Percentiles rank a stretch among this genome's conserved stretches.
Conservation (phyloP, 257 asterid genomes). For the Solanum commersonii region DNA sequence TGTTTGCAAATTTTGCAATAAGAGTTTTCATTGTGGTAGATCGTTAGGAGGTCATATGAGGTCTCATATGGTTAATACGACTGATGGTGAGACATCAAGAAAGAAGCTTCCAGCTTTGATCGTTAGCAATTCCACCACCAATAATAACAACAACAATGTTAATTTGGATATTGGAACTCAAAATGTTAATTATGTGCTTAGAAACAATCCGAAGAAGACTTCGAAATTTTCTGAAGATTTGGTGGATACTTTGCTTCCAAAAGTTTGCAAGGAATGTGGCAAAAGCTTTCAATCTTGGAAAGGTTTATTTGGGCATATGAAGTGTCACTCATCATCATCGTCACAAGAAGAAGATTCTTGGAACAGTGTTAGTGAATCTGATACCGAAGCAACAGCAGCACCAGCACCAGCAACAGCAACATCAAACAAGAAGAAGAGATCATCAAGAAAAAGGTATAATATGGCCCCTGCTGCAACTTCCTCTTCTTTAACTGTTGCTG, state of each 20-base stretch:
- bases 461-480: slow-evolving; percentile 23
- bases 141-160: not conserved
- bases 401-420: slow-evolving; percentile 18
- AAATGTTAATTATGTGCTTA: not conserved
- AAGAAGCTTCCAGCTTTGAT: not conserved
- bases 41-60: slow-evolving; percentile 74
- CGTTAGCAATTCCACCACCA: not conserved
- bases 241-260: slow-evolving; percentile 15
- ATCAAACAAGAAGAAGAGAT: slow-evolving; percentile 35
- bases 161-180: not conserved
- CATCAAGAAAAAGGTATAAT: slow-evolving; percentile 33
- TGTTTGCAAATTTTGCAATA: slow-evolving; percentile 63
- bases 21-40: slow-evolving; percentile 53
- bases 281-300: slow-evolving; percentile 68
- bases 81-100: slow-evolving; percentile 16
- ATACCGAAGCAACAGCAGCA: slow-evolving; percentile 4
- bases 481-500: slow-evolving; percentile 23
- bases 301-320: slow-evolving; percentile 90
- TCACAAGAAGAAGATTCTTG: slow-evolving; percentile 25
- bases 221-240: slow-evolving; percentile 7
- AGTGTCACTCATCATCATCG: slow-evolving; percentile 57
- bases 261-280: slow-evolving; percentile 70
- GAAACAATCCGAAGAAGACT: slow-evolving; percentile 29
- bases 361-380: slow-evolving; percentile 37
- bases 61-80: slow-evolving; percentile 60